Evolutionary conservation across 306 rosid species (phyloP).

Genomic region (Prunus mira): DNA sequence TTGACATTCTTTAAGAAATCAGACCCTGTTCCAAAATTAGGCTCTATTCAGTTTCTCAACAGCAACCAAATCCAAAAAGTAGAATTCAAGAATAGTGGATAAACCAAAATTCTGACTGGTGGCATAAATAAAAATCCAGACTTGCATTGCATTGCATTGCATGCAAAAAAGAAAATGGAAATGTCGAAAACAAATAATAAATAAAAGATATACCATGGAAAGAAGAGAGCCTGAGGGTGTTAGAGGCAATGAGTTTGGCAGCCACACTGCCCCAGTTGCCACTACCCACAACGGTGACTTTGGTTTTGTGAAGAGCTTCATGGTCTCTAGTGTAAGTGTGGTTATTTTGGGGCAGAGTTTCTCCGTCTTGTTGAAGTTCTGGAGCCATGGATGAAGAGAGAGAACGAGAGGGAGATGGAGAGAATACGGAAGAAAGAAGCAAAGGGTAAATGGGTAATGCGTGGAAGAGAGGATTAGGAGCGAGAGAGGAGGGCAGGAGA

Average conservation of each 20-base stretch:
- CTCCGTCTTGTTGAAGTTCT: slow-evolving; percentile 22
- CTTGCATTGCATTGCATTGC: not conserved
- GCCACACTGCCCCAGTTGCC: slow-evolving; percentile 99
- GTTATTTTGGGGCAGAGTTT: too few species aligned
- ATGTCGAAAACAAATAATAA: not conserved
- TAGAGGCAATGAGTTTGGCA: slow-evolving; percentile 83
- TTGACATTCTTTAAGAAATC: not conserved
- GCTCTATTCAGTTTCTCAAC: not conserved
- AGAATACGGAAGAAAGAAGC: not conserved
- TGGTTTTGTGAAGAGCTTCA: slow-evolving; percentile 46
- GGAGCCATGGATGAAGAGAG: slow-evolving; percentile 51
- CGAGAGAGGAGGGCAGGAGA: slow-evolving; percentile 13
- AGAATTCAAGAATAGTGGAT: not conserved
- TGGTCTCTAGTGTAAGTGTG: not conserved
- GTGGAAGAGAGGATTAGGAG: not conserved
- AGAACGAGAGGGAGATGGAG: not conserved
- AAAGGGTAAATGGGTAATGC: slow-evolving; percentile 12
- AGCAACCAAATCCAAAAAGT: not conserved
- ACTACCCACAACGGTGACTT: slow-evolving; percentile 81
- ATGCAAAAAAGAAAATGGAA: slow-evolving; percentile 6
- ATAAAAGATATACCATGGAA: slow-evolving; percentile 56
- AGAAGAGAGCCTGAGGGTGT: slow-evolving; percentile 49
- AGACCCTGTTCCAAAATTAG: not conserved
- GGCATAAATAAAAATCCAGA: not conserved
- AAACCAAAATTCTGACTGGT: not conserved